These are phyloP conservation scores for Suhomyces coccinellae DNA, from an alignment of 1,139 yeast species.

Conservation along the genomic window DNA sequence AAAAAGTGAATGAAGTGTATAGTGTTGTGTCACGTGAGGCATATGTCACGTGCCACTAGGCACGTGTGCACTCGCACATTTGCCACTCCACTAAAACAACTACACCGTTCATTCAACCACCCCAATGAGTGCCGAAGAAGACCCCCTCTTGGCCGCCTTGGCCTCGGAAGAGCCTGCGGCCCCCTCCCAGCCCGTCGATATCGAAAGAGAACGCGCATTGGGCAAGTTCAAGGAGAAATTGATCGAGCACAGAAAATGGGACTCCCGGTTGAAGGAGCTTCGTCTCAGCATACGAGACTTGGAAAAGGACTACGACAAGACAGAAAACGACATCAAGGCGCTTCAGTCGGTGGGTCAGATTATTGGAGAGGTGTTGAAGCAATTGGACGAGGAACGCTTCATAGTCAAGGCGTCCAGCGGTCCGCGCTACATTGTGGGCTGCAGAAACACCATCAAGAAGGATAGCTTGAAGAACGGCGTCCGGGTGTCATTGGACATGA, in stretches of 20 bases:
- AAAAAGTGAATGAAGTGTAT: too few relatives aligned
- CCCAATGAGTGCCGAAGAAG: slow-evolving; percentile 62
- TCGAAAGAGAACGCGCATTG: slow-evolving; percentile 80
- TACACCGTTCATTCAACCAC: slow-evolving; percentile 1
- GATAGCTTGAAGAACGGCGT: slow-evolving; percentile 88
- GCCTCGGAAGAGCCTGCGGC: slow-evolving; percentile 38
- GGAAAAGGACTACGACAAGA: slow-evolving; percentile 83
- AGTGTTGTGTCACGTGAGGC: not conserved
- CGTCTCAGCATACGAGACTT: slow-evolving; percentile 81
- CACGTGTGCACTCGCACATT: slow-evolving; percentile 4
- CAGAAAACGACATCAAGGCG: slow-evolving; percentile 96
- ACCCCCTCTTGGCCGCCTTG: slow-evolving; percentile 73
- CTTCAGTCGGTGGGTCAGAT: slow-evolving; percentile 97
- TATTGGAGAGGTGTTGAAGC: slow-evolving; percentile 96
- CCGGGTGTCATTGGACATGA: slow-evolving; percentile 95
- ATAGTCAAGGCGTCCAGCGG: slow-evolving; percentile 98
- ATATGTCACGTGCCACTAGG: not conserved
- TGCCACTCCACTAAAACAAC: slow-evolving; percentile 9
- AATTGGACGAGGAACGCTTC: slow-evolving; percentile 89
- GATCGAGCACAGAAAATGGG: slow-evolving; percentile 93
- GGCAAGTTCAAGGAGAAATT: slow-evolving; percentile 80
- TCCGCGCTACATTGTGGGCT: slow-evolving; percentile 96
- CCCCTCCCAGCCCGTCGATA: slow-evolving; percentile 47
- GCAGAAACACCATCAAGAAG: slow-evolving; percentile 88
- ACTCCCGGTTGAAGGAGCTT: slow-evolving; percentile 82